These are phyloP conservation scores for Neophaeococcomyces aloes DNA, from an alignment of 2,329 filamentous ascomycete species.

Conservation along the genomic window DNA sequence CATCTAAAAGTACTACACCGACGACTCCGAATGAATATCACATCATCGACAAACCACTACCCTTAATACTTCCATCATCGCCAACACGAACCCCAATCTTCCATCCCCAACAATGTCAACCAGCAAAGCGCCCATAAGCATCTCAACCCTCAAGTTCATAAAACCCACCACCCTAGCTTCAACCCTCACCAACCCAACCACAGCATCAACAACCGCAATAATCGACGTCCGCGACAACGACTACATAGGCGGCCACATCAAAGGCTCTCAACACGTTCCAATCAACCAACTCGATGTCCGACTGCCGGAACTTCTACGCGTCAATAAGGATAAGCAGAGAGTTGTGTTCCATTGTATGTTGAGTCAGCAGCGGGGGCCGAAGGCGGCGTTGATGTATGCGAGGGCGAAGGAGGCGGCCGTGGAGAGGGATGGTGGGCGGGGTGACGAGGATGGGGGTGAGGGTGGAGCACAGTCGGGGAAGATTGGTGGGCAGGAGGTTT, in stretches of 20 bases:
- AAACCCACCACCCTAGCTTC: constrained; percentile 57
- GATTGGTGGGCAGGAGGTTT: constrained; percentile 54
- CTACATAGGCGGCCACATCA: constrained; percentile 83
- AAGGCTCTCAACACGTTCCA: constrained; percentile 64
- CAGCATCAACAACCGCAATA: constrained; percentile 50
- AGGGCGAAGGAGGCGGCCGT: constrained; percentile 30
- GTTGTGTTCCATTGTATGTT: constrained; percentile 93
- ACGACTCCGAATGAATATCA: too few relatives aligned
- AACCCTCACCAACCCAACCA: constrained; percentile 46
- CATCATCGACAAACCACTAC: too few relatives aligned
- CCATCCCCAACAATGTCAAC: constrained; percentile 2
- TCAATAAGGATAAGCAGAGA: constrained; percentile 62
- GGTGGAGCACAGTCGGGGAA: not conserved
- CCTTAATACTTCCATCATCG: too few relatives aligned
- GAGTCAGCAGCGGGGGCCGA: constrained; percentile 80
- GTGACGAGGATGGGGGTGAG: constrained; percentile 13
- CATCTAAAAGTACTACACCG: too few relatives aligned
- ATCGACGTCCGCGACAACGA: constrained; percentile 88
- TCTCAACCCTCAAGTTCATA: constrained; percentile 57
- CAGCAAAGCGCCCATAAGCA: constrained; percentile 35
- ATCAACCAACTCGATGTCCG: constrained; percentile 60
- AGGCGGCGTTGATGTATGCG: constrained; percentile 66
- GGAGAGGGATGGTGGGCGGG: constrained; percentile 10
- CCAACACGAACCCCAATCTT: too few relatives aligned
- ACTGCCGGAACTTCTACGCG: constrained; percentile 72